phyloP scores from a whole-genome alignment of 1,139 yeast genomes.

The Magnusiomyces clavatus region DNA sequence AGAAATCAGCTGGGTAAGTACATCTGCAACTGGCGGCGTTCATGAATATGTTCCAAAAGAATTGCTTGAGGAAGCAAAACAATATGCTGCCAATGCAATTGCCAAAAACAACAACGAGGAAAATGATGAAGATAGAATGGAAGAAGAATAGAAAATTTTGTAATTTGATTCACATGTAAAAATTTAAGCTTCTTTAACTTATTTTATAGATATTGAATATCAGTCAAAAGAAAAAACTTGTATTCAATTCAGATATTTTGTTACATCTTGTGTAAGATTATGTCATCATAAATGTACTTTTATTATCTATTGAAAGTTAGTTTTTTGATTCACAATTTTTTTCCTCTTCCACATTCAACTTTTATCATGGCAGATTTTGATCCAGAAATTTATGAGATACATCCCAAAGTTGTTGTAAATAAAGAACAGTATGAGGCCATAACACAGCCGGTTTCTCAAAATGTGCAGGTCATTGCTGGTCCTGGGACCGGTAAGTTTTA shows the following conservation, averaged over 20 bases:
- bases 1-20: slow-evolving; percentile 84
- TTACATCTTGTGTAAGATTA: no score
- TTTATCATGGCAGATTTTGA: no score
- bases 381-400: no score
- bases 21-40: slow-evolving; percentile 66
- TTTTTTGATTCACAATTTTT: no score
- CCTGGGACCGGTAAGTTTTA: slow-evolving; percentile 57
- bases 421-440: slow-evolving; percentile 55
- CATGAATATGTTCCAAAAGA: slow-evolving; percentile 77
- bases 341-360: no score
- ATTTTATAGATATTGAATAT: no score
- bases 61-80: slow-evolving; percentile 71
- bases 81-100: slow-evolving; percentile 71
- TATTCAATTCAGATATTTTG: no score
- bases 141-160: slow-evolving; percentile 23
- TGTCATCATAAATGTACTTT: no score
- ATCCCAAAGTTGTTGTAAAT: slow-evolving; percentile 37
- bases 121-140: slow-evolving; percentile 45
- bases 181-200: no score
- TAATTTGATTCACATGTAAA: no score
- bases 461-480: slow-evolving; percentile 78
- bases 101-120: slow-evolving; percentile 56
- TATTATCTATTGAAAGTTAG: no score
- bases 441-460: slow-evolving; percentile 43
- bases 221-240: no score